Conservation (phyloP, 768 basidiomycete genomes). For the Pleurotus giganteus region DNA sequence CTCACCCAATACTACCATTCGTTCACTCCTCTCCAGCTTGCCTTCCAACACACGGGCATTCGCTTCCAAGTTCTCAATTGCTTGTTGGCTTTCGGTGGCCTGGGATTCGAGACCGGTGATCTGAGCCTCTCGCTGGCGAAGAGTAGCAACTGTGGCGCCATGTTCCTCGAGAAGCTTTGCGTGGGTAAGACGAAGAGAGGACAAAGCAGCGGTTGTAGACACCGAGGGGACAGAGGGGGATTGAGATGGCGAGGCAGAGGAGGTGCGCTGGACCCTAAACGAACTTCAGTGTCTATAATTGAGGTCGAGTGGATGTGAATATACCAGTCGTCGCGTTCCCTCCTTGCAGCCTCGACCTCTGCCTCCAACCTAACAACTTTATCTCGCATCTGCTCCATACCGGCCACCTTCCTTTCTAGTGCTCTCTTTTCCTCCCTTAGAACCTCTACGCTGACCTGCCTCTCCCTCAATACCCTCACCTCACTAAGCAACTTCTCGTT, state of each 20-base stretch:
- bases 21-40: constrained; percentile 27
- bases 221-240: constrained; percentile 35
- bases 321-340: constrained; percentile 61
- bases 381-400: constrained; percentile 54
- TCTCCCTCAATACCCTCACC: constrained; percentile 49
- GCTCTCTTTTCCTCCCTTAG: constrained; percentile 71
- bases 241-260: constrained; percentile 34
- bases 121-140: constrained; percentile 54
- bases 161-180: constrained; percentile 67
- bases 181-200: constrained; percentile 58
- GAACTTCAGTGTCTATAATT: background rate
- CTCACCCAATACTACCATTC: constrained; percentile 36
- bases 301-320: constrained; percentile 3
- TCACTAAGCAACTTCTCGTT: constrained; percentile 59
- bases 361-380: constrained; percentile 58
- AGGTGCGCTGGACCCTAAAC: constrained; percentile 33
- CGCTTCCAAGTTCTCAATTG: constrained; percentile 30
- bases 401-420: constrained; percentile 51
- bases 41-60: constrained; percentile 40
- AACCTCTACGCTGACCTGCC: constrained; percentile 63
- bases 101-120: constrained; percentile 37
- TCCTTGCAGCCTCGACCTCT: constrained; percentile 58
- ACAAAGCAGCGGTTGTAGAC: constrained; percentile 54
- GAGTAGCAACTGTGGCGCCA: constrained; percentile 51
- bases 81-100: constrained; percentile 32